Percentiles rank a stretch among this genome's conserved stretches.
These are phyloP conservation scores for Colletotrichum sp. DNA, from an alignment of 2,329 filamentous ascomycete genomes.

Conservation along the genomic window DNA sequence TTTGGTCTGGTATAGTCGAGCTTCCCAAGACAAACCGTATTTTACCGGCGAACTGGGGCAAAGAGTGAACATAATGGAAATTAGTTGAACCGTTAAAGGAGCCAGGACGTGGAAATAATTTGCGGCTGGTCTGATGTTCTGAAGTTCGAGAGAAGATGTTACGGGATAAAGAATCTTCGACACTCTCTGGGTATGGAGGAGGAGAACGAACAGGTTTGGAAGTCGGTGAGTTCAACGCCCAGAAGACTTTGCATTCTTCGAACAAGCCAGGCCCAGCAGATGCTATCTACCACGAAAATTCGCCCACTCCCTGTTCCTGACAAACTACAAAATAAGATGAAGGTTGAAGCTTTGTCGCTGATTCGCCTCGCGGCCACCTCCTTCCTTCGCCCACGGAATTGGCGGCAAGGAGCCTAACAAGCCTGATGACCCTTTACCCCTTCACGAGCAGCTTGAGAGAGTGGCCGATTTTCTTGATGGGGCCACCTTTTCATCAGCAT, in stretches of 20 bases:
- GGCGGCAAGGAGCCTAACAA: not conserved
- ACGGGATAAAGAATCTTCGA: too few relatives aligned
- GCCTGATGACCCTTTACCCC: not conserved
- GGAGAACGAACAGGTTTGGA: too few relatives aligned
- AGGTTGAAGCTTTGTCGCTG: not conserved
- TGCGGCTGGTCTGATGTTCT: too few relatives aligned
- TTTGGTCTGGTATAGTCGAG: too few relatives aligned
- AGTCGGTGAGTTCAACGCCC: not conserved
- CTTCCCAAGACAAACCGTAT: too few relatives aligned
- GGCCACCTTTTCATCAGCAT: not conserved
- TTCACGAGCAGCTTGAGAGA: not conserved
- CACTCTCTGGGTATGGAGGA: too few relatives aligned
- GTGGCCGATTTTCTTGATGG: not conserved
- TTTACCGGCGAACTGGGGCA: too few relatives aligned
- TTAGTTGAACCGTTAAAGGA: too few relatives aligned
- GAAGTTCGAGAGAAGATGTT: too few relatives aligned
- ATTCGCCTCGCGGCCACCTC: not conserved
- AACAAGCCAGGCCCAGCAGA: not conserved
- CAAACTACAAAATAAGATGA: not conserved
- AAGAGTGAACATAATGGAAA: too few relatives aligned
- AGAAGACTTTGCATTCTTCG: not conserved
- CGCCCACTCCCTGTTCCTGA: not conserved
- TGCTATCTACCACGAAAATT: not conserved
- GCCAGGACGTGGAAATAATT: too few relatives aligned
- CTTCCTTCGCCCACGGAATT: not conserved